Percentiles rank a stretch among this genome's conserved stretches.
phyloP scores from a whole-genome alignment of 176 grass and related monocot species.

The Phoenix roebelenii region DNA sequence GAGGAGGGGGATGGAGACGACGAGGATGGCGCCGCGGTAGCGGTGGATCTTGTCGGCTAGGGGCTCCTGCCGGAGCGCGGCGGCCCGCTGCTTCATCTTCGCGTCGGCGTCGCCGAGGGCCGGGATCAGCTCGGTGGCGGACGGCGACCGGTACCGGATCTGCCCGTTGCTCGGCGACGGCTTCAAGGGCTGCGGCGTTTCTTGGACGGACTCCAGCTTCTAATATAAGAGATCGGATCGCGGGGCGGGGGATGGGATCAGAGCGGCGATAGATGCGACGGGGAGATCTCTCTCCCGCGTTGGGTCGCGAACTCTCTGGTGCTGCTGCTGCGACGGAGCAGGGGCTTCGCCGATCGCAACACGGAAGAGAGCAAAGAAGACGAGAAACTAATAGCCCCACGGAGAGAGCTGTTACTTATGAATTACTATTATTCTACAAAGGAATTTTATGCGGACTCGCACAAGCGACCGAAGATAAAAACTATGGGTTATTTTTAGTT shows the following conservation, averaged over 20 bases:
- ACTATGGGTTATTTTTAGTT: no score
- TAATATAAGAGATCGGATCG: no score
- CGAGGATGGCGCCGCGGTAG: conserved; percentile 56
- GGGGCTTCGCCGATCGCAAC: not conserved
- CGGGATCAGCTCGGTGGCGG: conserved; percentile 51
- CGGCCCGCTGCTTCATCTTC: conserved; percentile 63
- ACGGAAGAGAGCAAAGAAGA: not conserved
- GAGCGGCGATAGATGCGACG: no score
- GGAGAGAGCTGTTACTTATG: not conserved
- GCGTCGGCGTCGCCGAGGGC: conserved; percentile 17
- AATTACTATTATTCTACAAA: not conserved
- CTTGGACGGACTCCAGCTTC: conserved; percentile 41
- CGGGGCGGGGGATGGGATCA: no score
- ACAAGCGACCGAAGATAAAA: no score
- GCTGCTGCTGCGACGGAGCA: no score
- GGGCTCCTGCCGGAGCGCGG: conserved; percentile 34
- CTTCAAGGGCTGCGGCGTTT: conserved; percentile 45
- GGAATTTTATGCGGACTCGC: no score
- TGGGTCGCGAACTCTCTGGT: no score
- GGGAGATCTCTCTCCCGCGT: no score
- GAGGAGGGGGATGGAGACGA: conserved; percentile 55
- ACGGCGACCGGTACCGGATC: conserved; percentile 81
- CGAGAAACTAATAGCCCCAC: not conserved
- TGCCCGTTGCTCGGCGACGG: conserved; percentile 57
- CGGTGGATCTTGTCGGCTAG: conserved; percentile 59